Evolutionary conservation across 345 rosid genomes (phyloP).

Genomic region (Ricinus communis): DNA sequence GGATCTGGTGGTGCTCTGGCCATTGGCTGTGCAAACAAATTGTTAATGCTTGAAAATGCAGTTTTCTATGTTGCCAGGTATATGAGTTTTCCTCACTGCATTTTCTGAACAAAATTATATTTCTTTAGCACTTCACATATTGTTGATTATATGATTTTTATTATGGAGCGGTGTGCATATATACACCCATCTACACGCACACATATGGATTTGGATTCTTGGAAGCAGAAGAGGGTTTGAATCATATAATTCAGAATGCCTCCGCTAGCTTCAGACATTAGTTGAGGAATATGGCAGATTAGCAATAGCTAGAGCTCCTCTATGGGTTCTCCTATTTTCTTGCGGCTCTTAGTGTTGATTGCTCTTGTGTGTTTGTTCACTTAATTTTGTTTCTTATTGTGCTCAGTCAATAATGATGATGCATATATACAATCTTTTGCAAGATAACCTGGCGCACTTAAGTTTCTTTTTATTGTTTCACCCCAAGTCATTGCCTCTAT

Average conservation of each 20-base stretch:
- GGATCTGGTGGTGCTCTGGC: slow-evolving; percentile 99
- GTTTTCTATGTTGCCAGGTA: slow-evolving; percentile 98
- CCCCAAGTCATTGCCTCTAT: not conserved
- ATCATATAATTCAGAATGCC: not conserved
- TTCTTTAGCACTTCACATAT: not conserved
- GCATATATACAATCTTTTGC: not conserved
- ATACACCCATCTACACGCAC: not conserved
- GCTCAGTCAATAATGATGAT: not conserved
- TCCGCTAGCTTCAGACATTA: not conserved
- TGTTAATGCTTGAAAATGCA: slow-evolving; percentile 94
- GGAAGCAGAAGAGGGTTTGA: not conserved
- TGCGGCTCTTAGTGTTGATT: not conserved
- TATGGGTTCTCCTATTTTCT: not conserved
- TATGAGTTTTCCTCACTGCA: not conserved
- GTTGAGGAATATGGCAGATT: not conserved
- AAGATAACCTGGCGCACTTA: not conserved
- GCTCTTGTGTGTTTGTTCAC: not conserved
- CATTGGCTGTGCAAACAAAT: slow-evolving; percentile 88
- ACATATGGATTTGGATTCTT: not conserved
- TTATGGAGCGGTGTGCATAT: not conserved
- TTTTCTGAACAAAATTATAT: not conserved
- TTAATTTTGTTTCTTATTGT: not conserved
- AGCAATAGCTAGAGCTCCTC: not conserved
- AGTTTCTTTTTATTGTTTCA: not conserved
- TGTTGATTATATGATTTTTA: not conserved